Conservation (phyloP, 495 filamentous ascomycete species). For the Aspergillus saccharolyticus region DNA sequence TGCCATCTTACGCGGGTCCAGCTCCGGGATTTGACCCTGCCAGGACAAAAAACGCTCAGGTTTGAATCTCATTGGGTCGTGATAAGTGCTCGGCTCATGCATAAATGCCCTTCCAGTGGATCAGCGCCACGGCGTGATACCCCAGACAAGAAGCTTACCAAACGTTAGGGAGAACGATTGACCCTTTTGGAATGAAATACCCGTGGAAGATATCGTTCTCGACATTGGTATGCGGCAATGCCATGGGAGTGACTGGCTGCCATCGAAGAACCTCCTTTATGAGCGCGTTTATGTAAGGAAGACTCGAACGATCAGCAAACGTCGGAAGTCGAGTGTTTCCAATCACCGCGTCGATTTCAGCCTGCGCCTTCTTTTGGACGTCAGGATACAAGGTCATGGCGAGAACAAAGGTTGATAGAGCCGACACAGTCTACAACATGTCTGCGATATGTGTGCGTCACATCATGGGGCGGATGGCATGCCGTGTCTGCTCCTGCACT, state of each 20-base stretch:
- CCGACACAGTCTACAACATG: slow-evolving; percentile 26
- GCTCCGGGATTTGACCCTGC: slow-evolving; percentile 1
- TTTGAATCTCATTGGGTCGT: slow-evolving; percentile 21
- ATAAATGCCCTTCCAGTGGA: slow-evolving; percentile 19
- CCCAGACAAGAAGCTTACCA: slow-evolving; percentile 23
- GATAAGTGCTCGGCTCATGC: slow-evolving; percentile 21
- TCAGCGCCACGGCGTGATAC: not conserved
- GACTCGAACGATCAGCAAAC: slow-evolving; percentile 25
- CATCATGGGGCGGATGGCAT: not conserved
- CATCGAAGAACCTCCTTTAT: slow-evolving; percentile 45
- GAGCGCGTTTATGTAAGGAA: slow-evolving; percentile 43
- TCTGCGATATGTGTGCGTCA: not conserved
- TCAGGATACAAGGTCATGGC: slow-evolving; percentile 40
- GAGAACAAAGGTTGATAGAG: slow-evolving; percentile 34
- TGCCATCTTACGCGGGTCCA: slow-evolving; percentile 27
- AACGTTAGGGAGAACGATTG: slow-evolving; percentile 33
- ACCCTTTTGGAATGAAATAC: slow-evolving; percentile 43
- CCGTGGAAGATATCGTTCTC: slow-evolving; percentile 44
- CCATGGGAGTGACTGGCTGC: slow-evolving; percentile 40
- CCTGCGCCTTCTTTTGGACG: slow-evolving; percentile 46
- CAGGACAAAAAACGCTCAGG: slow-evolving; percentile 35
- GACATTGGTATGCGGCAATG: slow-evolving; percentile 49
- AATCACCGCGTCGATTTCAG: slow-evolving; percentile 50
- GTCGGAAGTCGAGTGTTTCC: slow-evolving; percentile 31
- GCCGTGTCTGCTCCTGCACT: slow-evolving; percentile 52